Evolutionary conservation across 345 rosid species (phyloP).

Genomic region (Salix dunnii): DNA sequence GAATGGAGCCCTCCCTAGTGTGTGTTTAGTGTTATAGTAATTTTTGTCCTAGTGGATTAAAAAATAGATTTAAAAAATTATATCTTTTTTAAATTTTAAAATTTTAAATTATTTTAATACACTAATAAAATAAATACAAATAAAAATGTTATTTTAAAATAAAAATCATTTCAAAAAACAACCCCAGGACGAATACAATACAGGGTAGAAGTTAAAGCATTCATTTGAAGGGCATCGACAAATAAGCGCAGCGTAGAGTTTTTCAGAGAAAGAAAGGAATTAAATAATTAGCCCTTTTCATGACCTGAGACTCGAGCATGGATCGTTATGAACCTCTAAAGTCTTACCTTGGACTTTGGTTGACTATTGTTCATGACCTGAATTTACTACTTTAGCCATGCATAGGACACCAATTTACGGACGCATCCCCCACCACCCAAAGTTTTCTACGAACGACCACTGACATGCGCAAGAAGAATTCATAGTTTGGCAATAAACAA

Average conservation of each 20-base stretch:
- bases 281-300: neutral
- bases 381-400: neutral
- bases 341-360: slow-evolving; percentile 2
- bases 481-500: neutral
- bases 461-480: neutral
- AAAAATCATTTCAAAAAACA: too few species aligned
- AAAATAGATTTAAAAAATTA: too few species aligned
- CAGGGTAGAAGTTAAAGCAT: neutral
- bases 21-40: fast-evolving
- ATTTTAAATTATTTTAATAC: too few species aligned
- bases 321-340: too few species aligned
- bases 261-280: neutral
- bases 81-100: too few species aligned
- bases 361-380: neutral
- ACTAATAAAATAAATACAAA: too few species aligned
- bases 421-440: neutral
- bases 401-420: too few species aligned
- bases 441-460: neutral
- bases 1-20: too few species aligned
- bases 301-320: neutral
- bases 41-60: too few species aligned
- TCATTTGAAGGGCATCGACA: neutral
- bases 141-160: too few species aligned
- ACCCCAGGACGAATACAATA: too few species aligned
- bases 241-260: too few species aligned